Base-by-base conservation (phyloP, 108 stramenopile species). In the Skeletonema marinoi region DNA sequence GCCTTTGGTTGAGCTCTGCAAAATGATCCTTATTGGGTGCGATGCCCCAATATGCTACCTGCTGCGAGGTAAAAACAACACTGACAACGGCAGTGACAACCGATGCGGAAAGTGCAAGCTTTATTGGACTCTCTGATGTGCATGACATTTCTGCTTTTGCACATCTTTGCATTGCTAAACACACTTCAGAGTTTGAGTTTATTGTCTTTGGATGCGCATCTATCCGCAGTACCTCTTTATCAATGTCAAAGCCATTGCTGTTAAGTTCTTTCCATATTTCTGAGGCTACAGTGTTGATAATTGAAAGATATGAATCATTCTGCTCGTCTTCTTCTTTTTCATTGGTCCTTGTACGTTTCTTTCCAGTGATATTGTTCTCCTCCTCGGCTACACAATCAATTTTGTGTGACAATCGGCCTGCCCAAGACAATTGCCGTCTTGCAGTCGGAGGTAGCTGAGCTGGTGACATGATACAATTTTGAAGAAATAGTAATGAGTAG, bases 401-500 rank as follows among this genome's bases (percentile, higher is more conserved):
- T 48, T 59, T 60, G 68, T 86, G 83, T 0, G 85, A 69, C 21
- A 88, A 76, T 46, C 50, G 29, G 13, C 78, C 83, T 44, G 72
- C 73, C 86, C 85, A 88, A 7, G 88, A 85, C 32, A 88, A 75
- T 44, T 88, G 86, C 54, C 78, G 77, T 50, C 88, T 48, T 63
- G 84, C 88, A 80, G 85, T 74, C 6, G 85, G 86, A 7, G 79
- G 68, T 32, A 82, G 70, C 16, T 59, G 12, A 17, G 44, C 81
- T 12, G 81, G 81, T 21, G 78, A 78, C 48, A 73, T 68, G 1
- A 35, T 46, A 41, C 58, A 65, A 36, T 54, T 58, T 16, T 54
- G 33, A 6, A 78, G 41, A 9, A 82, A 68, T 46, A 82, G 25
- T 56, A 78, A 54, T 7, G 54, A 41, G 64, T 68, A 82, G 19